Evolutionary conservation across 805 yeast genomes (phyloP).

Genomic region (Ogataea haglerorum): DNA sequence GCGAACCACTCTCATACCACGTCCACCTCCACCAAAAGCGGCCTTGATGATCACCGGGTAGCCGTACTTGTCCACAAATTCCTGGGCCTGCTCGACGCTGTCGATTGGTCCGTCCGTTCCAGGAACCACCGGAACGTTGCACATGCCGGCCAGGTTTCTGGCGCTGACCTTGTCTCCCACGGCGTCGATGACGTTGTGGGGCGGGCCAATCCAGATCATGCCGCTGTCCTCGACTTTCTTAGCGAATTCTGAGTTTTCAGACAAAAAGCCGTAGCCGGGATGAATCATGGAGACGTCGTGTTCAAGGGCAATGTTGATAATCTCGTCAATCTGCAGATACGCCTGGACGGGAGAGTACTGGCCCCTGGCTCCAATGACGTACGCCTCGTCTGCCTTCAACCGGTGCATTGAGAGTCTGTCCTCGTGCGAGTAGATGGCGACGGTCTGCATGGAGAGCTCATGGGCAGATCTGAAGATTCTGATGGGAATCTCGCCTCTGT

Average conservation of each 20-base stretch:
- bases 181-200: slow-evolving; percentile 79
- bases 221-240: slow-evolving; percentile 86
- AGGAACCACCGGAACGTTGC: slow-evolving; percentile 90
- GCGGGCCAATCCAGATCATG: slow-evolving; percentile 95
- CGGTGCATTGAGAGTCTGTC: slow-evolving; percentile 94
- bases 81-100: slow-evolving; percentile 68
- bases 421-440: slow-evolving; percentile 95
- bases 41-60: slow-evolving; percentile 97
- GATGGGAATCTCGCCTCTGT: slow-evolving; percentile 82
- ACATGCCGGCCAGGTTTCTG: slow-evolving; percentile 75
- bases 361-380: slow-evolving; percentile 85
- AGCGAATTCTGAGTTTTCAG: slow-evolving; percentile 74
- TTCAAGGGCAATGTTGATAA: slow-evolving; percentile 75
- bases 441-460: slow-evolving; percentile 94
- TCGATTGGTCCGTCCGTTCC: slow-evolving; percentile 98
- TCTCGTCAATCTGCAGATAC: slow-evolving; percentile 92
- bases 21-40: slow-evolving; percentile 99
- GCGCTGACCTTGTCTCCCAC: slow-evolving; percentile 98
- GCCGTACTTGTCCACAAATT: slow-evolving; percentile 80
- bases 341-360: slow-evolving; percentile 95
- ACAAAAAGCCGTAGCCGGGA: slow-evolving; percentile 72
- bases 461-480: slow-evolving; percentile 96
- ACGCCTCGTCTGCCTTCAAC: slow-evolving; percentile 90
- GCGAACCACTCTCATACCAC: slow-evolving; percentile 99
- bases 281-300: slow-evolving; percentile 84